Base-by-base conservation (phyloP, 495 filamentous ascomycete genomes). In the Hypomontagnella monticulosa region DNA sequence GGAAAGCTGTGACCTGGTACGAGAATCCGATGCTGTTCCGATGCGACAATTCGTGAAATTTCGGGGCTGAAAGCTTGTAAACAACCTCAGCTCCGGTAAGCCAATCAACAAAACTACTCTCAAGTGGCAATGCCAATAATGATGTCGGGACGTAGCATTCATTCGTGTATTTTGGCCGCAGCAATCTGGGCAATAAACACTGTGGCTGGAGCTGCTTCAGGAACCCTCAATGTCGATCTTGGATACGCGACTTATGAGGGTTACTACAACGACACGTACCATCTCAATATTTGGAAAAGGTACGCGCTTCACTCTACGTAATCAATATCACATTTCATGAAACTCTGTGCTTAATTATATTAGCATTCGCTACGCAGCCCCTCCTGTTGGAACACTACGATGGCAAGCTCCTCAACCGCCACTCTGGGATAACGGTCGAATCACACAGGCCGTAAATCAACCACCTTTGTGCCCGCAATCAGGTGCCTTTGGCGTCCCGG, bases 241-340 rank as follows among this genome's bases (percentile, higher is more conserved):
- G 78, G 78, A 20, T 80, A 80, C 46, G 76, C 76, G 49, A 78
- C 74, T 51, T 79, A 80, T 50, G 57, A 73, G 30, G 78, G 78
- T 14, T 72, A 70, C 20, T 61, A 66, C 41, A 71, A 78, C 46
- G 19, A 69, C 0, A 59, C 76, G 0, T 73, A 63, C 16, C 74
- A 71, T 6, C 50, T 80, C 19, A 78, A 80, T 66, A 65, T 68
- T 44, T 80, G 76, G 76, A 78, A 75, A 56, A 73, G 78, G 77
- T 76, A 43, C 38, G 72, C 41, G 14, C 16, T 5, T 20, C 10
- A 19, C n/a, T n/a, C n/a, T 27, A 19, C 42, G 36, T n/a, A n/a
- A 27, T 0, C 9, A 11, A 41, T 5, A 27, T 44, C 27, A 27
- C 4, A 32, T 30, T 32, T 30, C 27, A 53, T 52, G 7, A 18